Evolutionary conservation across 352 stramenopile genomes (phyloP).

Genomic region (Pythium monospermum): DNA sequence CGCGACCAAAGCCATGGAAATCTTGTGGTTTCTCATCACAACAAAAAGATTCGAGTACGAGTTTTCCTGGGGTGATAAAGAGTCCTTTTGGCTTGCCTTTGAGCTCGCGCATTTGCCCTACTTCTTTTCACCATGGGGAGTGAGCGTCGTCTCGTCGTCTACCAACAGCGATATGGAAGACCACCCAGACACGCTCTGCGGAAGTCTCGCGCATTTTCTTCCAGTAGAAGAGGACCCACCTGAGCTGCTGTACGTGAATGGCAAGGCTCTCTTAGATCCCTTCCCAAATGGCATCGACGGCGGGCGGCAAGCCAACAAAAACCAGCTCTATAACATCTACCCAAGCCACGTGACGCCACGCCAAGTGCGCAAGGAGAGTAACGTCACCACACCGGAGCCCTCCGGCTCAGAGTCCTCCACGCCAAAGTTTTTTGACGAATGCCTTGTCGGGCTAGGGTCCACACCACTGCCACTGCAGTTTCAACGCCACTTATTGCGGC

Average conservation of each 20-base stretch:
- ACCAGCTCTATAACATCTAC: constrained; percentile 40
- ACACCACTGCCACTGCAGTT: constrained; percentile 24
- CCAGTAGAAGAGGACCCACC: constrained; percentile 11
- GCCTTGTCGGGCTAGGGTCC: constrained; percentile 37
- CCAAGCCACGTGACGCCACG: constrained; percentile 43
- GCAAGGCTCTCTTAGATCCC: constrained; percentile 34
- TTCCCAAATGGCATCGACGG: constrained; percentile 31
- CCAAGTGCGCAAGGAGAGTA: constrained; percentile 22
- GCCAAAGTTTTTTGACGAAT: constrained; percentile 32
- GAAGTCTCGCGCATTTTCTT: constrained; percentile 21
- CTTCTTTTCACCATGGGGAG: constrained; percentile 46
- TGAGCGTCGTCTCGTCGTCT: constrained; percentile 10
- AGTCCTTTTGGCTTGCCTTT: constrained; percentile 43
- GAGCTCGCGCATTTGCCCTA: constrained; percentile 46
- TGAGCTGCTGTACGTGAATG: constrained; percentile 41
- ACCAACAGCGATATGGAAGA: constrained; percentile 24
- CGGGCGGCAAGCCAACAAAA: constrained; percentile 18
- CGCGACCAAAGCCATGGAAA: constrained; percentile 11
- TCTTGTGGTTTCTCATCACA: constrained; percentile 42
- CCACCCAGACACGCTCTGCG: constrained; percentile 26
- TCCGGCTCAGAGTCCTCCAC: constrained; percentile 16
- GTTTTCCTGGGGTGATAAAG: constrained; percentile 39
- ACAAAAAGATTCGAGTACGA: constrained; percentile 29
- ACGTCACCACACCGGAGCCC: constrained; percentile 7
- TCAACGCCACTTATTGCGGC: constrained; percentile 24